A percentile compares a stretch with the other conserved stretches of the same genome.
These are phyloP conservation scores for Acorus gramineus DNA, from an alignment of 106 monocot genomes.

Conservation along the genomic window DNA sequence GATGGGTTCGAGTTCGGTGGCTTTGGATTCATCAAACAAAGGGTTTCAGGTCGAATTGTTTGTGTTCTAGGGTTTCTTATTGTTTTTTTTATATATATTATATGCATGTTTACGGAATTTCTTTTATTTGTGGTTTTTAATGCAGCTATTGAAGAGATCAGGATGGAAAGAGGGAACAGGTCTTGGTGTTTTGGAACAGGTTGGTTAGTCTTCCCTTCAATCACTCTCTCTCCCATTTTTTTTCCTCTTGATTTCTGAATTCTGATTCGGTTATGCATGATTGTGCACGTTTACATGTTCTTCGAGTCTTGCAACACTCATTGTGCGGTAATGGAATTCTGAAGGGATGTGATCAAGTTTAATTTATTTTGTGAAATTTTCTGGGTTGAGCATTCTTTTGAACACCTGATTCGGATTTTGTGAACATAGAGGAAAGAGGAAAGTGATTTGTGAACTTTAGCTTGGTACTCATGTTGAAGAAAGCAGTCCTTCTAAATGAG, in stretches of 20 bases:
- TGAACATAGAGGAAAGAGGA: too few relatives aligned
- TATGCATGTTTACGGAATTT: background rate
- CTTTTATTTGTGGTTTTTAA: background rate
- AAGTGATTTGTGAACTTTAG: too few relatives aligned
- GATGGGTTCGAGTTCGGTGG: constrained; percentile 24
- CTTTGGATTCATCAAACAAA: constrained; percentile 79
- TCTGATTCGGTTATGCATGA: background rate
- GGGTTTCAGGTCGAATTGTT: constrained; percentile 61
- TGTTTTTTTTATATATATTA: background rate
- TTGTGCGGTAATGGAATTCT: too few relatives aligned
- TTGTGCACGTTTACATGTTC: background rate
- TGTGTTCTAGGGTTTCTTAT: background rate
- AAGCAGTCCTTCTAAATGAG: too few relatives aligned
- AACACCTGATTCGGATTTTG: too few relatives aligned
- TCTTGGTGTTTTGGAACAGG: constrained; percentile 88
- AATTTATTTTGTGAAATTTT: too few relatives aligned
- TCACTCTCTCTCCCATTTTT: background rate
- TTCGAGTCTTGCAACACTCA: background rate
- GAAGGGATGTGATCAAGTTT: too few relatives aligned
- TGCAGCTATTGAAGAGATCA: constrained; percentile 84
- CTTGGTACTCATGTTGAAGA: too few relatives aligned
- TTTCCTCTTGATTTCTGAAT: background rate
- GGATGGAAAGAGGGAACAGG: constrained; percentile 96
- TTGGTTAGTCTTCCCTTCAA: constrained; percentile 6
- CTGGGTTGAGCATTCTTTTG: too few relatives aligned